Conservation (phyloP, 306 rosid species). For the Rubus idaeus region DNA sequence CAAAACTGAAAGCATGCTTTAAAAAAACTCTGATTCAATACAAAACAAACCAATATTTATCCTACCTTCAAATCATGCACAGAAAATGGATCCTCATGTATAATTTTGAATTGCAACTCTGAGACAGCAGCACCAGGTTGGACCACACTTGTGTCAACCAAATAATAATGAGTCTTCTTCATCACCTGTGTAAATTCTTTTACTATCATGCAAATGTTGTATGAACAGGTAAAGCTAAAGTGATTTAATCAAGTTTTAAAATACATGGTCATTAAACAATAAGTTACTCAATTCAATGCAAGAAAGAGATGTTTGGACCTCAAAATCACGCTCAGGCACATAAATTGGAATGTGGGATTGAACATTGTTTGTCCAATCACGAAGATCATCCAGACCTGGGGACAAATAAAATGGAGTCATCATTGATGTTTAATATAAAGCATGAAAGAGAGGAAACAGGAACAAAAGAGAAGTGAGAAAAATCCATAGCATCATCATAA, state of each 20-base stretch:
- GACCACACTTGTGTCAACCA: constrained; percentile 76
- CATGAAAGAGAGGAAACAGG: constrained; percentile 16
- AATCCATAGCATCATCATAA: constrained; percentile 3
- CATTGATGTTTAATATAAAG: not conserved
- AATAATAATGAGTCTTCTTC: constrained; percentile 91
- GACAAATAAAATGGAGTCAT: not conserved
- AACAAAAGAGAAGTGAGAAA: not conserved
- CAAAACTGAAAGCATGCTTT: not conserved
- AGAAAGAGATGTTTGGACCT: constrained; percentile 54
- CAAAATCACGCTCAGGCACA: constrained; percentile 84
- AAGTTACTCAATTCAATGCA: constrained; percentile 14
- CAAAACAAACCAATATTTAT: constrained; percentile 9
- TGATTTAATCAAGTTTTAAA: not conserved
- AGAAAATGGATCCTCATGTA: constrained; percentile 68
- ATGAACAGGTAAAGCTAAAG: not conserved
- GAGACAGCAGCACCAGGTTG: constrained; percentile 92
- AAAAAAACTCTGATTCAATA: not conserved
- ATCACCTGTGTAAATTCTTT: constrained; percentile 77
- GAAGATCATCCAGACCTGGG: constrained; percentile 91
- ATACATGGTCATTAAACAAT: not conserved
- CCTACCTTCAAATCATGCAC: constrained; percentile 72
- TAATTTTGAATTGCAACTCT: constrained; percentile 75
- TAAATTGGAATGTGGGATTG: constrained; percentile 82
- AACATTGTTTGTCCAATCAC: constrained; percentile 98
- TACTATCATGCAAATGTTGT: not conserved